Evolutionary conservation across 257 asterid species (phyloP), one percentile per base, ranked within the genome.

Genomic region (Eucommia ulmoides): DNA sequence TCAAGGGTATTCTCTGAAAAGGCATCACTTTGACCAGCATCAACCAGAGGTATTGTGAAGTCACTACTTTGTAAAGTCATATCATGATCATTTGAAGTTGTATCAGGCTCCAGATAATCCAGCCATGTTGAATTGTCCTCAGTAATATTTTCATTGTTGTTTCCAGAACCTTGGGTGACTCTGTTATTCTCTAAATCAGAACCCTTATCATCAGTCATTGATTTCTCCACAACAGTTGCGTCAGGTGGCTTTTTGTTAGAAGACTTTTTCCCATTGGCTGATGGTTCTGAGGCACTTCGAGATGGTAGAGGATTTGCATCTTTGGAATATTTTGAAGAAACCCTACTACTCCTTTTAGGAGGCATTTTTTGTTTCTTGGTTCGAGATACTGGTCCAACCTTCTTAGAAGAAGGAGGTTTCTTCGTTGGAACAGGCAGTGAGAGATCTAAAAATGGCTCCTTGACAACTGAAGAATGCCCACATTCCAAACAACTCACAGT

Each of bases 361-460:
- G 93, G 92, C 35, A 65, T 68, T 70, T 85, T 85, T 12, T 77
- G 55, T 66, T 82, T 85, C 75, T 83, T 85, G 53, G 74, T 76
- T 22, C 85, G 78, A 71, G 63, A 33, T 29, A 61, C 69, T 49
- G 53, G 68, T 61, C 68, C 93, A 22, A 44, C 35, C 72, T 54
- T 74, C 64, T 42, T 76, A 45, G 75, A 55, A 45, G 75, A 55
- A 12, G 79, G 71, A 63, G 88, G 73, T 71, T 78, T 85, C 73
- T 80, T 89, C 29, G 78, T 77, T 55, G 96, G 98, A 66, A 85
- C 84, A 2, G 96, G 84, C 75, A 89, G 71, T 0, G 96, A 89
- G 33, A 89, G 83, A 78, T 85, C 96, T 63, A 85, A 65, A 70
- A 76, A 78, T 7, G 94, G 88, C 65, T 89, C 98, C 33, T 66